Evolutionary conservation across 495 filamentous ascomycete genomes (phyloP).

Genomic region (Cairneyella variabilis): DNA sequence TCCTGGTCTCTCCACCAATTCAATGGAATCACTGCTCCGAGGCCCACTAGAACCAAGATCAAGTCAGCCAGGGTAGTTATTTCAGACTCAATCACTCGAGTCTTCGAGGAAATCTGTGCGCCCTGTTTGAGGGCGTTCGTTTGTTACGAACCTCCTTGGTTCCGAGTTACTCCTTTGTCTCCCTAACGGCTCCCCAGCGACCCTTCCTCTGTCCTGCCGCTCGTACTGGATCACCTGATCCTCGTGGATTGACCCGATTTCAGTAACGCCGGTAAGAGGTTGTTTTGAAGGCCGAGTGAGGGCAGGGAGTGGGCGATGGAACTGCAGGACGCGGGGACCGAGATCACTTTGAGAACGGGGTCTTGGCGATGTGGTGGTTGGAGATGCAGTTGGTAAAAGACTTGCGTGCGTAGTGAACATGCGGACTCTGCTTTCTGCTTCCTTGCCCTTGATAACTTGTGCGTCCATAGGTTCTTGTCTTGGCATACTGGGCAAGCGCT

Average conservation of each 20-base stretch:
- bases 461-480: neutral
- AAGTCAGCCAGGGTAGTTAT: too few species aligned
- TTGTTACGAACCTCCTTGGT: constrained; percentile 11
- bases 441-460: constrained; percentile 7
- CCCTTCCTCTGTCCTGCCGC: neutral
- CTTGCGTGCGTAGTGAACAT: constrained; percentile 13
- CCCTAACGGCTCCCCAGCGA: neutral
- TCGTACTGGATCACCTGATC: constrained; percentile 4
- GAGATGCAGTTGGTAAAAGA: too few species aligned
- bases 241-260: neutral
- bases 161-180: neutral
- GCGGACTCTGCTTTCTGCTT: constrained; percentile 8
- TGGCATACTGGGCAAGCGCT: constrained; percentile 15
- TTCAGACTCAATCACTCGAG: constrained; percentile 1
- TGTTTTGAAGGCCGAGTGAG: too few species aligned
- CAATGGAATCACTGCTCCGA: neutral
- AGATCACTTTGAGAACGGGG: too few species aligned
- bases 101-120: constrained; percentile 4
- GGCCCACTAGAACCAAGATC: too few species aligned
- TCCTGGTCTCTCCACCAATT: neutral
- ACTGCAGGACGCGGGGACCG: neutral
- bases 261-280: neutral
- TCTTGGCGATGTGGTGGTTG: too few species aligned
- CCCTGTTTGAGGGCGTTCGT: neutral
- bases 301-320: constrained; percentile 1